Percentiles rank a stretch among this genome's conserved stretches.
phyloP scores from a whole-genome alignment of 176 grass and related monocot species.

The Musa acuminata region DNA sequence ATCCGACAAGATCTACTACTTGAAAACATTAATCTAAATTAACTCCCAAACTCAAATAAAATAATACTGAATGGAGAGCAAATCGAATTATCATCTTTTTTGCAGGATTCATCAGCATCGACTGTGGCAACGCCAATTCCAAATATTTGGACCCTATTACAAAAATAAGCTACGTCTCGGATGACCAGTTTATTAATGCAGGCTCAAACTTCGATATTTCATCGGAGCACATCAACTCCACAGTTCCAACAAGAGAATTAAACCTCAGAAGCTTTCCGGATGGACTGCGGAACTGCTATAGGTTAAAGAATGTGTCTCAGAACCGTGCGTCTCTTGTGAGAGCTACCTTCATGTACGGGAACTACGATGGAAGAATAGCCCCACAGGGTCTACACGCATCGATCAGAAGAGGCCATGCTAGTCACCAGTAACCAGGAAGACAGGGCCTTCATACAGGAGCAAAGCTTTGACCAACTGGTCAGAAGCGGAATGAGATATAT shows the following conservation, averaged over 20 bases:
- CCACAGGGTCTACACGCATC: too few relatives aligned
- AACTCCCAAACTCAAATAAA: too few relatives aligned
- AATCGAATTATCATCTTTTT: too few relatives aligned
- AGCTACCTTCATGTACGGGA: not conserved
- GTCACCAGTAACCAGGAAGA: too few relatives aligned
- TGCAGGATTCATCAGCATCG: conserved; percentile 17
- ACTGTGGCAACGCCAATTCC: not conserved
- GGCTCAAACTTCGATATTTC: not conserved
- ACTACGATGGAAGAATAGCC: conserved; percentile 12
- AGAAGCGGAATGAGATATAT: too few relatives aligned
- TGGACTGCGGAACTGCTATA: conserved; percentile 1
- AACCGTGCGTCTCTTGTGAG: not conserved
- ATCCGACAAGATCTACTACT: too few relatives aligned
- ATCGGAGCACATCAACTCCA: not conserved
- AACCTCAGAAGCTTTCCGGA: conserved; percentile 3
- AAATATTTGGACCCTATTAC: not conserved
- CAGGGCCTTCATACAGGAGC: too few relatives aligned
- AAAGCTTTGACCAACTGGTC: too few relatives aligned
- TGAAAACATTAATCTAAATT: too few relatives aligned
- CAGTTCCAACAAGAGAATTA: not conserved
- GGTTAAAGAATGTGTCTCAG: not conserved
- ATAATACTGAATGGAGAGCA: too few relatives aligned
- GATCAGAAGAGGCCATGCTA: too few relatives aligned
- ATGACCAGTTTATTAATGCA: not conserved
- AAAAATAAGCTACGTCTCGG: not conserved